Evolutionary conservation across 1,284 basidiomycete genomes (phyloP).

Genomic region (Amylostereum chailletii): DNA sequence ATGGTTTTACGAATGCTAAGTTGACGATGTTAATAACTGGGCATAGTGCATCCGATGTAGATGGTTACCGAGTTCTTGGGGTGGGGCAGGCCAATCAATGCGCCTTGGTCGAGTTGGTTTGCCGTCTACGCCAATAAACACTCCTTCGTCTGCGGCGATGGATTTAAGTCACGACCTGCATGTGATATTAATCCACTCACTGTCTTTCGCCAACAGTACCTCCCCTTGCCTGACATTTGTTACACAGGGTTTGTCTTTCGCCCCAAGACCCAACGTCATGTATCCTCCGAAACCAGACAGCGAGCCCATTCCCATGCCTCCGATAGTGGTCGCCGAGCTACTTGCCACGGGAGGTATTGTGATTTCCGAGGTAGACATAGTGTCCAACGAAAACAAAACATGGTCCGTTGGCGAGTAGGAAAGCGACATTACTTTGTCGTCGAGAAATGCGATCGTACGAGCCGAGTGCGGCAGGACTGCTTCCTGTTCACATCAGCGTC

Average conservation of each 20-base stretch:
- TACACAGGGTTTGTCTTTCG: slow-evolving; percentile 62
- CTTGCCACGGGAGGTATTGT: slow-evolving; percentile 37
- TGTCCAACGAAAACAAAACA: slow-evolving; percentile 63
- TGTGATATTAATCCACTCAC: slow-evolving; percentile 35
- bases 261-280: slow-evolving; percentile 76
- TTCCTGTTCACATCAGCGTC: slow-evolving; percentile 44
- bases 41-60: not conserved
- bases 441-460: slow-evolving; percentile 62
- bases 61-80: slow-evolving; percentile 68
- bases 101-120: slow-evolving; percentile 49
- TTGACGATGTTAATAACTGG: not conserved
- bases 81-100: slow-evolving; percentile 74
- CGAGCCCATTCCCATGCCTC: slow-evolving; percentile 55
- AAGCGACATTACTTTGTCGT: slow-evolving; percentile 57
- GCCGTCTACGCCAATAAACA: slow-evolving; percentile 66
- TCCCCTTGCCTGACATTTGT: slow-evolving; percentile 59
- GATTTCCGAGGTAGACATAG: slow-evolving; percentile 51
- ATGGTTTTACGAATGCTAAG: slow-evolving; percentile 74
- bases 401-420: slow-evolving; percentile 73
- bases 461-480: slow-evolving; percentile 78
- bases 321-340: slow-evolving; percentile 28
- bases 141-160: slow-evolving; percentile 50
- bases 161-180: not conserved
- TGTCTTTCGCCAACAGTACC: slow-evolving; percentile 72
- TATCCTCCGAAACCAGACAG: slow-evolving; percentile 80